phyloP scores from a whole-genome alignment of 2,329 filamentous ascomycete species.

The Ceratocystis diversiconidia region DNA sequence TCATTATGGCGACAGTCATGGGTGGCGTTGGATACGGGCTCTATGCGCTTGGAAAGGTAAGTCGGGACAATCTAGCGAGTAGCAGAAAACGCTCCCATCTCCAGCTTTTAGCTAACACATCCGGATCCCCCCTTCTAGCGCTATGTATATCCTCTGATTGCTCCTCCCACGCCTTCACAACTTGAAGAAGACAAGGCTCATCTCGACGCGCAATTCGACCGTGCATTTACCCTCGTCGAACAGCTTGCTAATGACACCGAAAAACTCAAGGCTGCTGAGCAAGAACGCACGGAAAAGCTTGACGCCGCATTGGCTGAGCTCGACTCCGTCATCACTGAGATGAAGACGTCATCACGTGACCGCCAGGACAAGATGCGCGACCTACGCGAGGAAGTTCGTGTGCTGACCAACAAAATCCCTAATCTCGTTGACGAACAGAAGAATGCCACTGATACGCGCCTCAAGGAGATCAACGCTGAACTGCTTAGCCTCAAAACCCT shows the following conservation, averaged over 20 bases:
- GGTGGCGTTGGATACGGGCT: conserved; percentile 79
- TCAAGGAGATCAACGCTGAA: conserved; percentile 76
- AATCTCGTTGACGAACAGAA: conserved; percentile 80
- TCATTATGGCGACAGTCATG: conserved; percentile 96
- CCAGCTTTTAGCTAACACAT: conserved; percentile 6
- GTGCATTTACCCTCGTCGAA: conserved; percentile 79
- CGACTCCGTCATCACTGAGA: conserved; percentile 63
- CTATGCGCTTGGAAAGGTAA: conserved; percentile 73
- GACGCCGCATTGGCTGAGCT: conserved; percentile 72
- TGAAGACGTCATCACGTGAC: conserved; percentile 67
- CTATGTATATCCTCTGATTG: conserved; percentile 80
- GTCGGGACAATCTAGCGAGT: conserved; percentile 10
- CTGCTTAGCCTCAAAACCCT: conserved; percentile 86
- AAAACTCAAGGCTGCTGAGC: conserved; percentile 72
- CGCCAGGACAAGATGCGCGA: conserved; percentile 79
- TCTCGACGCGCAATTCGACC: conserved; percentile 87
- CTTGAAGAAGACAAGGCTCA: conserved; percentile 85
- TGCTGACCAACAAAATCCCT: conserved; percentile 71
- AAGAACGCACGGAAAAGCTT: conserved; percentile 66
- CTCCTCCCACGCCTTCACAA: conserved; percentile 84
- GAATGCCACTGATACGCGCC: conserved; percentile 61
- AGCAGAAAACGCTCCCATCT: background rate
- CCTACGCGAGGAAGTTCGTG: conserved; percentile 72
- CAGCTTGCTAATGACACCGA: conserved; percentile 85
- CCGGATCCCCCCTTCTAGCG: conserved; percentile 37